Evolutionary conservation across 768 basidiomycete species (phyloP), one percentile per base, ranked within the genome.

Genomic region (Crepidotus variabilis): DNA sequence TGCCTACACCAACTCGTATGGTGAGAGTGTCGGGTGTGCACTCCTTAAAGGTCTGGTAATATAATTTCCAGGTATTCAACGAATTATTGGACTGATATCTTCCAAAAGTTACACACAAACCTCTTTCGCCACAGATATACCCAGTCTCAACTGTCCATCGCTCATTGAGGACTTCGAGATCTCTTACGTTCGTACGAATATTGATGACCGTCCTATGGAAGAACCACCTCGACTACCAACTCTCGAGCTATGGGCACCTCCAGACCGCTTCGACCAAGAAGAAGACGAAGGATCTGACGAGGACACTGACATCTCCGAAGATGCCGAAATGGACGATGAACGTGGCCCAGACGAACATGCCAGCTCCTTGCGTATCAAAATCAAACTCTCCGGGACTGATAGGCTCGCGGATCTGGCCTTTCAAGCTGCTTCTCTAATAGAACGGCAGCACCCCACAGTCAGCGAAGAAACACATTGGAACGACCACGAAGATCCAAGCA

Each of bases 151-250:
- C 22, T 18, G 49, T 49, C 20, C 28, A 8, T 21, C 49, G 9
- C 55, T 56, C 50, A 35, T 56, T 13, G 55, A 56, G 50, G 55
- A 56, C 43, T 56, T 56, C 28, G 55, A 56, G 55, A 49, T 56
- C 50, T 56, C 55, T 14, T 56, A 56, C 18, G 43, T 56, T 39
- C 48, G 55, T 33, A 56, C 55, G 32, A 32, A 50, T 18, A 56
- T 56, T 13, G 55, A 56, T 36, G 55, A 56, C 23, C 48, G 50
- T 24, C 54, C 54, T 24, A 33, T 55, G 18, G 47, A 55, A 11
- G 21, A 36, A 22, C 18, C 54, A 6, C 45, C 54, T n/a, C 36
- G 21, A n/a, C 47, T 34, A 48, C 24, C 49, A 14, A 43, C 18
- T 5, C 39, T 43, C 39, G 39, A 43, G 14, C 39, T 43, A 16